These are phyloP conservation scores for Nicotiana obtusifolia DNA, from an alignment of 257 asterid species.

Conservation along the genomic window DNA sequence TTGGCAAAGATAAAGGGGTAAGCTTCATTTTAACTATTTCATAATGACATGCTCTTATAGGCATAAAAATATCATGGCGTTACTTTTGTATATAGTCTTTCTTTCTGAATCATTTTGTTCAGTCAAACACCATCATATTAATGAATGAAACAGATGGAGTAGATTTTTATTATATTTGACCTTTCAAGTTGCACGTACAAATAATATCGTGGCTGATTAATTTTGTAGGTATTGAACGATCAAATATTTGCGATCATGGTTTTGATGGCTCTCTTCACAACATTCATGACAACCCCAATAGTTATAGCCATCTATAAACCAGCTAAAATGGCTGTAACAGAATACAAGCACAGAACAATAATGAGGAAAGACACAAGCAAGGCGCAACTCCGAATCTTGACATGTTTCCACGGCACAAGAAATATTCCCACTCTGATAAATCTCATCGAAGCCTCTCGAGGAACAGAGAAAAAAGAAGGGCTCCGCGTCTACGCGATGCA, in stretches of 20 bases:
- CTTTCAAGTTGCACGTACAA: not conserved
- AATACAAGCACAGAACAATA: slow-evolving; percentile 37
- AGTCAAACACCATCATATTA: not conserved
- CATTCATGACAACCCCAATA: slow-evolving; percentile 43
- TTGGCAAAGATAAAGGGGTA: slow-evolving; percentile 47
- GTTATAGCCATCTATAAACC: slow-evolving; percentile 43
- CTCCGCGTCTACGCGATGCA: slow-evolving; percentile 55
- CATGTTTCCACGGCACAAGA: slow-evolving; percentile 29
- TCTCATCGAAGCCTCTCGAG: slow-evolving; percentile 54
- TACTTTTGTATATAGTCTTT: too few species aligned
- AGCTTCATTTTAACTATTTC: not conserved
- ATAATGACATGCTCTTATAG: not conserved
- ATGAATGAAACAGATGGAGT: too few species aligned
- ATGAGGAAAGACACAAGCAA: slow-evolving; percentile 24
- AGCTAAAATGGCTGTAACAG: slow-evolving; percentile 28
- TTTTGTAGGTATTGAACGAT: slow-evolving; percentile 46
- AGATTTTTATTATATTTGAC: not conserved
- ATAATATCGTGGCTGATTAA: not conserved
- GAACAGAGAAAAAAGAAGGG: slow-evolving; percentile 29
- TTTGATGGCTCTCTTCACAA: slow-evolving; percentile 4
- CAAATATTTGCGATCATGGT: slow-evolving; percentile 27
- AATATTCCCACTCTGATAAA: slow-evolving; percentile 35
- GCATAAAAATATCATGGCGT: not conserved
- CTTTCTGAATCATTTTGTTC: not conserved
- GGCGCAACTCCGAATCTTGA: slow-evolving; percentile 22